A percentile compares a stretch with the other conserved stretches of the same genome.
Evolutionary conservation across 163 green algal genomes (phyloP).

Genomic region (Trebouxia gelatinosa): DNA sequence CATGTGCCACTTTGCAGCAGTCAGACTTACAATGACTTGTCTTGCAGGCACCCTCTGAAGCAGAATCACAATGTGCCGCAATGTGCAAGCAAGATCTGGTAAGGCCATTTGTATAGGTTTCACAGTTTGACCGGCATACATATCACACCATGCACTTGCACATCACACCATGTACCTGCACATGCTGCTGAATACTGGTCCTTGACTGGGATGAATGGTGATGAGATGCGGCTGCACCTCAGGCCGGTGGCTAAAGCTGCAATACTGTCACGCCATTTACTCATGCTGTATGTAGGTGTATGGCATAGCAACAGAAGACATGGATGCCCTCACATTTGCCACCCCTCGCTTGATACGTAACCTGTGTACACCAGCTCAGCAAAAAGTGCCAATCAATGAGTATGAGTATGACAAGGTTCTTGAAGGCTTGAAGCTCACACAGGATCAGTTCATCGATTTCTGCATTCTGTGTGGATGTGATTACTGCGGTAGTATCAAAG

Average conservation of each 20-base stretch:
- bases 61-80: slow-evolving; percentile 91
- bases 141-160: neutral
- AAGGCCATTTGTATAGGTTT: neutral
- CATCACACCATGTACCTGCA: neutral
- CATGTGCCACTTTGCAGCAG: neutral
- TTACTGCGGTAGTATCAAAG: slow-evolving; percentile 86
- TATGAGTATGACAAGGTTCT: slow-evolving; percentile 77
- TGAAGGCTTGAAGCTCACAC: slow-evolving; percentile 64
- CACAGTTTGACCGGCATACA: neutral
- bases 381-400: slow-evolving; percentile 76
- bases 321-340: slow-evolving; percentile 97
- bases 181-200: neutral
- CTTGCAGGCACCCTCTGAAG: slow-evolving; percentile 87
- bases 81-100: slow-evolving; percentile 84
- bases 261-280: neutral
- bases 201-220: neutral
- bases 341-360: slow-evolving; percentile 83
- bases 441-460: slow-evolving; percentile 93
- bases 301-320: slow-evolving; percentile 94
- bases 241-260: neutral
- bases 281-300: slow-evolving; percentile 61
- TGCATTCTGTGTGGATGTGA: slow-evolving; percentile 99
- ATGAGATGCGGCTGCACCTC: neutral
- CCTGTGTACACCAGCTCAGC: slow-evolving; percentile 79
- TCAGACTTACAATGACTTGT: too few species aligned